Percentiles rank a stretch among this genome's conserved stretches.
Evolutionary conservation across 495 filamentous ascomycete genomes (phyloP).

Genomic region (Podospora fimiseda): DNA sequence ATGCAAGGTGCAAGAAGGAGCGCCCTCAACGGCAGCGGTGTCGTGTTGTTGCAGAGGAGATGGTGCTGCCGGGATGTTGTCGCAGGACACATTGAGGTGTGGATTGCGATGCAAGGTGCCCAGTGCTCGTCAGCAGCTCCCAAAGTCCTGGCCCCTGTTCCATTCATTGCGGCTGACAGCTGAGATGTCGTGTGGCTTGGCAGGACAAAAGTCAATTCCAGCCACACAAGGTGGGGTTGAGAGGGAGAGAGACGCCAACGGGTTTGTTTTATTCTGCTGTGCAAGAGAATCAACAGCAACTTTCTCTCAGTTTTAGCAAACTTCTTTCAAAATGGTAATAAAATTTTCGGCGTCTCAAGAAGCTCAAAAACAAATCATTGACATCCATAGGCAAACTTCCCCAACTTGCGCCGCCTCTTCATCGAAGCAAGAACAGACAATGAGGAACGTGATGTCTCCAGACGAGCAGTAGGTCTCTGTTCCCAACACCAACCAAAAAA

Average conservation of each 20-base stretch:
- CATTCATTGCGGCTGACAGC: background rate
- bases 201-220: slow-evolving; percentile 9
- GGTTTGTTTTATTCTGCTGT: background rate
- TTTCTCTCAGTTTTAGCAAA: background rate
- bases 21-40: background rate
- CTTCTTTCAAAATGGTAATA: background rate
- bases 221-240: slow-evolving; percentile 16
- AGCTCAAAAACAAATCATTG: background rate
- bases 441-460: slow-evolving; percentile 90
- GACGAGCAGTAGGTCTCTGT: slow-evolving; percentile 66
- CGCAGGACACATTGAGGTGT: background rate
- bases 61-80: slow-evolving; percentile 2
- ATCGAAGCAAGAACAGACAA: slow-evolving; percentile 90
- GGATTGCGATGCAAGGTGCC: slow-evolving; percentile 4
- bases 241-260: background rate
- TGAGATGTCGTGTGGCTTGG: slow-evolving; percentile 14
- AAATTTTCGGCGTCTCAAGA: background rate
- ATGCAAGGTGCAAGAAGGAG: slow-evolving; percentile 2
- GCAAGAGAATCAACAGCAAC: background rate
- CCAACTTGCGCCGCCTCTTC: slow-evolving; percentile 91
- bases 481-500: too few relatives aligned
- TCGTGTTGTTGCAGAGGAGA: background rate
- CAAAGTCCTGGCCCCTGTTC: slow-evolving; percentile 6
- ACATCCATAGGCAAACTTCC: slow-evolving; percentile 65
- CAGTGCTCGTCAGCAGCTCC: background rate